Evolutionary conservation across 2,329 filamentous ascomycete species (phyloP).

Genomic region (Exophiala sp.): DNA sequence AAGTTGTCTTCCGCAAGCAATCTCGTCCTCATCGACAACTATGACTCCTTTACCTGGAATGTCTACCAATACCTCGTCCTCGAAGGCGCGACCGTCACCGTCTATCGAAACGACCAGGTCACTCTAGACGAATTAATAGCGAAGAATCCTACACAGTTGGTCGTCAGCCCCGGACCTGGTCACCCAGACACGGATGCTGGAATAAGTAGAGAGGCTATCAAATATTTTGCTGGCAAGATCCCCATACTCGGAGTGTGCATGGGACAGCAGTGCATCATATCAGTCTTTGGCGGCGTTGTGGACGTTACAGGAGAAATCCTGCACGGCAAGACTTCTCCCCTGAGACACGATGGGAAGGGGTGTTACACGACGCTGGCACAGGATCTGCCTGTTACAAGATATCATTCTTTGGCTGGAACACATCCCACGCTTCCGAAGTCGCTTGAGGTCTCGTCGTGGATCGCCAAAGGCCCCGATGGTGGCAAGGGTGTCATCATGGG

Average conservation of each 20-base stretch:
- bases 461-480: conserved; percentile 68
- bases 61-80: conserved; percentile 97
- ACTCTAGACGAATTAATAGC: conserved; percentile 77
- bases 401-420: conserved; percentile 93
- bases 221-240: conserved; percentile 88
- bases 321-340: conserved; percentile 91
- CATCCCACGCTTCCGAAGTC: conserved; percentile 79
- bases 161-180: conserved; percentile 91
- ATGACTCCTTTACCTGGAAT: conserved; percentile 99
- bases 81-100: conserved; percentile 87
- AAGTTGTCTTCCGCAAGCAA: conserved; percentile 79
- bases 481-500: conserved; percentile 92
- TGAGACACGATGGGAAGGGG: conserved; percentile 87
- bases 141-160: conserved; percentile 85
- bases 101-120: conserved; percentile 90
- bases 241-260: conserved; percentile 97
- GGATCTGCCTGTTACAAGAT: conserved; percentile 82
- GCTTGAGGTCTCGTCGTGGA: conserved; percentile 89
- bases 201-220: conserved; percentile 86
- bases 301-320: conserved; percentile 92
- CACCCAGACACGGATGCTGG: conserved; percentile 90
- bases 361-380: conserved; percentile 80
- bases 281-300: conserved; percentile 86
- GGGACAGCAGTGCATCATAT: conserved; percentile 98
- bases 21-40: conserved; percentile 95